Evolutionary conservation across 495 filamentous ascomycete genomes (phyloP).

Genomic region (Podospora pseudopauciseta): DNA sequence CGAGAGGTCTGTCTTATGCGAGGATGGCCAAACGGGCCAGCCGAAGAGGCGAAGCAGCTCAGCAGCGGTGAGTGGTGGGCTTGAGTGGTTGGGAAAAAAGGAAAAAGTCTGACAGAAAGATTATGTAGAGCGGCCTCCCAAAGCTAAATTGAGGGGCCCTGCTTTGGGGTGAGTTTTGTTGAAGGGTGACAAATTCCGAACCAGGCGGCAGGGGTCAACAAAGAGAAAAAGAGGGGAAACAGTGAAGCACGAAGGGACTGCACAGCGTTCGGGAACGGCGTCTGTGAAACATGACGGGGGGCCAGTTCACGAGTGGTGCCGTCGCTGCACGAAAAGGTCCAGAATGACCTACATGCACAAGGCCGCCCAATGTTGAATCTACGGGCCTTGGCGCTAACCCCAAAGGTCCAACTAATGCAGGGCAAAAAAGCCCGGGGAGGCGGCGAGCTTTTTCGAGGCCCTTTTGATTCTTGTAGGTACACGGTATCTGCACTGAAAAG

Average conservation of each 20-base stretch:
- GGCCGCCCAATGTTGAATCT: neutral
- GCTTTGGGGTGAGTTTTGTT: neutral
- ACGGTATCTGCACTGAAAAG: neutral
- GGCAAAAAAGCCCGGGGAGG: neutral
- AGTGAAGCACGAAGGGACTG: neutral
- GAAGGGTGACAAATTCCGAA: neutral
- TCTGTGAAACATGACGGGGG: conserved; percentile 1
- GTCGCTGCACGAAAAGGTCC: neutral
- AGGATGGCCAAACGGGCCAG: neutral
- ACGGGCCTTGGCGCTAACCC: neutral
- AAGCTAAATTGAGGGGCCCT: neutral
- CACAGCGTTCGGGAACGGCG: neutral
- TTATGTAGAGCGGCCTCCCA: neutral
- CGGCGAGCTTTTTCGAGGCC: neutral
- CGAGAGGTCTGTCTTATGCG: neutral
- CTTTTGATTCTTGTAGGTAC: neutral
- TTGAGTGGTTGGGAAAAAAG: neutral
- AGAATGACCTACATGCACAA: neutral
- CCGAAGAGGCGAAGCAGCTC: conserved; percentile 4
- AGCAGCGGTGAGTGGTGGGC: neutral
- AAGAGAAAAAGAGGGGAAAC: neutral
- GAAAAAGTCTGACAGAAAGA: neutral
- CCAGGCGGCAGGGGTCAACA: neutral
- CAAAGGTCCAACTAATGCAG: neutral
- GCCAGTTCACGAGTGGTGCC: neutral